Evolutionary conservation across 176 grass and related monocot genomes (phyloP).

Genomic region (Secale cereale): DNA sequence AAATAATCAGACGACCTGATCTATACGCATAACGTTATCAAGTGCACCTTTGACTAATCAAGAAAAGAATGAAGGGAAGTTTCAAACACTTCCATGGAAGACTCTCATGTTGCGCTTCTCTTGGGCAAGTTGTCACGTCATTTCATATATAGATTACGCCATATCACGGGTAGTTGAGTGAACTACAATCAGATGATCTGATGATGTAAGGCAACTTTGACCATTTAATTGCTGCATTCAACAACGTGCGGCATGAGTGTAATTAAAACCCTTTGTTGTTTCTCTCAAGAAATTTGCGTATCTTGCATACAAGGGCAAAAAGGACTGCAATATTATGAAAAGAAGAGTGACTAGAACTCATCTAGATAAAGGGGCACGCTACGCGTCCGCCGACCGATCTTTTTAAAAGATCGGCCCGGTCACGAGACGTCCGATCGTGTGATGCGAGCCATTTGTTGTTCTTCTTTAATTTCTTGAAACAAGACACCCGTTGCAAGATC

Average conservation of each 20-base stretch:
- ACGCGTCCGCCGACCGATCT: no score
- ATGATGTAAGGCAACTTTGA: not conserved
- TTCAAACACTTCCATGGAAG: not conserved
- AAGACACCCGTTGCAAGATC: no score
- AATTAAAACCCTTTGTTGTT: not conserved
- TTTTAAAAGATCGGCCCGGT: no score
- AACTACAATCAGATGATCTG: not conserved
- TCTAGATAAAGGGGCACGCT: no score
- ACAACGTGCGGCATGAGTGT: not conserved
- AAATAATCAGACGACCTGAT: not conserved
- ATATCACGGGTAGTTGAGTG: not conserved
- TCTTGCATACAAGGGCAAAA: no score
- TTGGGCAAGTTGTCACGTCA: constrained; percentile 3
- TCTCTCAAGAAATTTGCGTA: not conserved
- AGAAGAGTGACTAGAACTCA: no score
- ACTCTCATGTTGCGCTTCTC: not conserved
- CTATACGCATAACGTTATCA: not conserved
- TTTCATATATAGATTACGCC: not conserved
- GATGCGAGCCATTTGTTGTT: no score
- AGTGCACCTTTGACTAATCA: not conserved
- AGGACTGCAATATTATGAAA: no score
- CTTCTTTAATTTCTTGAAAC: no score
- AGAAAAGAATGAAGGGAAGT: not conserved
- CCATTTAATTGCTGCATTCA: not conserved
- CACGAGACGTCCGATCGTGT: no score